A percentile compares a stretch with the other conserved stretches of the same genome.
Conservation (phyloP, 2,329 filamentous ascomycete species). For the Ophiostoma perfectum region DNA sequence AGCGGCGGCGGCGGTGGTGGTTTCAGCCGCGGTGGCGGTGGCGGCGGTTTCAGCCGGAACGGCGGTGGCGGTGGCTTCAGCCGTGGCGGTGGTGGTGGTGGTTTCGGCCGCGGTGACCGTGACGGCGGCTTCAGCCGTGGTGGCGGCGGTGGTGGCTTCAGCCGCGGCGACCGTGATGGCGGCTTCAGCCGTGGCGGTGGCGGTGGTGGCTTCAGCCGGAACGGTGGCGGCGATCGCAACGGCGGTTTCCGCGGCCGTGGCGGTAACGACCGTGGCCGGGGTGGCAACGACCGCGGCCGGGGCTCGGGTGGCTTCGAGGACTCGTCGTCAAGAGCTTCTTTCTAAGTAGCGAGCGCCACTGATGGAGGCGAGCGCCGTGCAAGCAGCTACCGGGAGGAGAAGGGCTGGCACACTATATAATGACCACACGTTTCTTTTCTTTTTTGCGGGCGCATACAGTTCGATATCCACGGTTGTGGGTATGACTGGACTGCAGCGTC, state of each 20-base stretch:
- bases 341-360: neutral
- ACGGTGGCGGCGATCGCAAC: neutral
- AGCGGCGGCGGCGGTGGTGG: neutral
- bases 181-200: neutral
- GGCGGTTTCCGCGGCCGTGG: neutral
- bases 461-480: too few relatives aligned
- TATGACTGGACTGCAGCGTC: neutral
- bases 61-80: constrained; percentile 4
- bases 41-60: neutral
- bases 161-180: neutral
- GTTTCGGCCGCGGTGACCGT: neutral
- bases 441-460: neutral
- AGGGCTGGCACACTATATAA: constrained; percentile 3
- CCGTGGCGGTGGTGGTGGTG: constrained; percentile 5
- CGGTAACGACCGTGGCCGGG: neutral
- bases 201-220: neutral
- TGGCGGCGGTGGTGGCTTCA: neutral
- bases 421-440: constrained; percentile 11
- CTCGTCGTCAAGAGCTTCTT: neutral
- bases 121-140: neutral
- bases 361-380: neutral
- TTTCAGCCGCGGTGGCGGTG: neutral
- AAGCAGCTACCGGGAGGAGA: neutral
- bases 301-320: neutral
- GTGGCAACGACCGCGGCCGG: constrained; percentile 8